Evolutionary conservation across 192 early-diverging fungal genomes (phyloP), one percentile per base, ranked within the genome.

Genomic region (Coemansia sp.): DNA sequence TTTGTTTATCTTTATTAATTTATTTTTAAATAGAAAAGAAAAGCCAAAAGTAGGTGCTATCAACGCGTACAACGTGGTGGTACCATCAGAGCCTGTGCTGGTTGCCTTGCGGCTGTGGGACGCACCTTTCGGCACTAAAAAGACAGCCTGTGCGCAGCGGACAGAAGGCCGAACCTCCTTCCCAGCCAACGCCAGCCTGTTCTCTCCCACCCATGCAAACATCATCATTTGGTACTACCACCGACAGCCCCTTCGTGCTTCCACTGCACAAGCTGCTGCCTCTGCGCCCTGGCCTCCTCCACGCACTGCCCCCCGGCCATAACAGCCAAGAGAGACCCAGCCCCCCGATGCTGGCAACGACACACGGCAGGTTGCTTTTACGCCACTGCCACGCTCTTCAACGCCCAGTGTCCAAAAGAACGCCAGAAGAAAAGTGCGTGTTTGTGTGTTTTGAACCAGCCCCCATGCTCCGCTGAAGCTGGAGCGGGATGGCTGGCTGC

Each of bases 371-470:
- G 65, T 74, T 74, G 52, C 72, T 74, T 74, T 74, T 63, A 54
- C 54, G 63, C 63, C 54, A 50, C 52, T 64, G 63, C 54, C 25
- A n/a, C 21, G 27, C 8, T 46, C 29, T 31, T 21, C 58, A 22
- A 30, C 21, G 36, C 39, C 6, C 63, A 55, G 63, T 39, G 64
- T 59, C 55, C 68, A 63, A 75, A 75, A 75, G 73, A 75, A 75
- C 64, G 73, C 63, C 73, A 75, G 59, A 75, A 75, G 73, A 75
- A 75, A 75, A 63, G 57, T 61, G 63, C 55, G 39, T 27, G 22
- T 27, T 20, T 25, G 33, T 17, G 14, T 21, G 56, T 57, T 57
- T 9, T 10, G 59, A 61, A 42, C 58, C 57, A 31, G 58, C 58
- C 30, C 30, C 30, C 32, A 50, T 50, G 36, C 51, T 54, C 59